These are phyloP conservation scores for Orychophragmus violaceus DNA, from an alignment of 345 rosid species.

Conservation along the genomic window DNA sequence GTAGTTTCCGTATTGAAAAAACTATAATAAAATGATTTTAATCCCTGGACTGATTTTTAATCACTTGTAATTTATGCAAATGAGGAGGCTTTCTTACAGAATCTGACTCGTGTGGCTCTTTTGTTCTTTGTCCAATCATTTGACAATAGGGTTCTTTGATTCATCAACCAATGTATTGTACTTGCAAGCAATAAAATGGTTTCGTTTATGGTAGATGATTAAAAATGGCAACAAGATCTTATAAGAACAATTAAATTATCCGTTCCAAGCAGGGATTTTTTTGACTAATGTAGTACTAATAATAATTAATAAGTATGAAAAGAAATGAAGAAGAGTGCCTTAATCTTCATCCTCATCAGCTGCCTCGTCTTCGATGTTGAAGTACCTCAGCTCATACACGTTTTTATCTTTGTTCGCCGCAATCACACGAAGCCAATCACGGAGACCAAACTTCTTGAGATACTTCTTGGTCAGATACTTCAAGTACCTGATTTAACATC, in stretches of 20 bases:
- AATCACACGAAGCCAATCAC: constrained; percentile 75
- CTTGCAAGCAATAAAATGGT: background rate
- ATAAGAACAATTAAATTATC: background rate
- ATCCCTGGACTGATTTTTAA: no score
- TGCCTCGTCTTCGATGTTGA: constrained; percentile 70
- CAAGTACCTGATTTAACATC: constrained; percentile 36
- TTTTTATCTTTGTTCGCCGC: constrained; percentile 63
- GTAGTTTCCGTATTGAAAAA: no score
- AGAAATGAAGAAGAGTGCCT: background rate
- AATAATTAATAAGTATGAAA: no score
- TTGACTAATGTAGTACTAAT: no score
- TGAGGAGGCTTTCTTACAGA: background rate
- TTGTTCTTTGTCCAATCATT: background rate
- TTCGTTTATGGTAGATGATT: background rate
- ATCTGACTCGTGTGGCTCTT: background rate
- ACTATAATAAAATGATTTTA: no score
- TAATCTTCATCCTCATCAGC: constrained; percentile 53
- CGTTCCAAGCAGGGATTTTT: background rate
- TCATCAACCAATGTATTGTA: background rate
- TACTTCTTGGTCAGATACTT: constrained; percentile 75
- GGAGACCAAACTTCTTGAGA: constrained; percentile 53
- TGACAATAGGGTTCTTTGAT: background rate
- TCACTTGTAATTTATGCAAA: background rate
- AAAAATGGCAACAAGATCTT: background rate
- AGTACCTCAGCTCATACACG: constrained; percentile 59